Base-by-base conservation (phyloP, 176 grass and related monocot genomes). In the Typha latifolia region DNA sequence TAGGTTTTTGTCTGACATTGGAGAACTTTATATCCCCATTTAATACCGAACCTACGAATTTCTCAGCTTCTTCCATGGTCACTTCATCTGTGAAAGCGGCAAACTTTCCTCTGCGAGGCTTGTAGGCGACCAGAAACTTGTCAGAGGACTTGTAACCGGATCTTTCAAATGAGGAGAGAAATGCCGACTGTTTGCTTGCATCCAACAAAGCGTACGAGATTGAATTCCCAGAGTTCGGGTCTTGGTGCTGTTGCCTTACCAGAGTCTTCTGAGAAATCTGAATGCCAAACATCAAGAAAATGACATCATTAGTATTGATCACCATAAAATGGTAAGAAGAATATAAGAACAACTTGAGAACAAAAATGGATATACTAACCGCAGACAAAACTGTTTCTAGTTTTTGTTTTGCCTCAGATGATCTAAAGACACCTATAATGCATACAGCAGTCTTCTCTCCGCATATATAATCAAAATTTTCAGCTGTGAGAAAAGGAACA, bases 261-360 rank as follows among this genome's bases (percentile, higher is more conserved):
- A 99, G 34, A 29, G 94, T 87, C 70, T 93, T 99, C 69, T 86
- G 74, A 76, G 89, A 93, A 65, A 99, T 74, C 94, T 99, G 80
- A 12, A 77, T 48, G n/a, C 20, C 51, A 21, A 84, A 81, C 63
- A 13, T 23, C 70, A 53, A 34, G 32, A 66, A 24, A n/a, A 48
- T 22, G 21, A 34, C 29, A 53, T 12, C 47, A 27, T 47, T 18
- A 76, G 13, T 37, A 21, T 47, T 8, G 9, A 16, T 12, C 27
- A 4, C 47, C 18, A 32, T 6, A 48, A 21, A 22, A 21, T 22
- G 8, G 53, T 59, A 59, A 59, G 7, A 59, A 22, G 8, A 22
- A 19, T 8, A 59, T 12, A 22, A 59, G 16, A 21, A 59, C 2
- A 57, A 57, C 20, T 59, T 59, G 0, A 59, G 20, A 19, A 59